Evolutionary conservation across 2,329 filamentous ascomycete genomes (phyloP), one percentile per base, ranked within the genome.

Genomic region (Anisogramma anomala): DNA sequence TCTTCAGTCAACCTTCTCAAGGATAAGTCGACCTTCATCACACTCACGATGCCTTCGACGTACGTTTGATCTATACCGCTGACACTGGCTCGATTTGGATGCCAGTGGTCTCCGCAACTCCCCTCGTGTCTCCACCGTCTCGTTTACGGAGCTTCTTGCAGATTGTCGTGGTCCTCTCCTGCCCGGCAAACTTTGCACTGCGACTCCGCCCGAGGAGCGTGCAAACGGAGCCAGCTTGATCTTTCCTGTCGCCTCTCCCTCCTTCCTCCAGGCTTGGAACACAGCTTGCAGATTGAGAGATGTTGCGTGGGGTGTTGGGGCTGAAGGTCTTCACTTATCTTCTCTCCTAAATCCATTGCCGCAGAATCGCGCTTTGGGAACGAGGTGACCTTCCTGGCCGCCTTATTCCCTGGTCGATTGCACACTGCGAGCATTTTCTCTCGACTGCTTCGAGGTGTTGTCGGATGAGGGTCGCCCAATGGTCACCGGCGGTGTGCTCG

Each of bases 161-260:
- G 79, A 82, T 85, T 84, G 81, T 84, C 74, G 77, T 76, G 72
- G 82, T 85, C 79, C 79, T 82, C 78, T 85, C 77, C 42, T 45
- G 79, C 82, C 86, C 79, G 79, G 73, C 38, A 62, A 52, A 63
- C 54, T 55, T 55, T 56, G 49, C 53, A 53, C 55, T 33, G 30
- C n/a, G 15, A 23, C 39, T 38, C 33, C 50, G 39, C 41, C 22
- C 31, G 51, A 42, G 48, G 39, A 46, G 41, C 53, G 50, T 53
- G 56, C 61, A 53, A 60, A 64, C 55, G 63, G 68, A 68, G 71
- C 78, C 80, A 86, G 82, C 82, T 87, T 82, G 82, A 87, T 83
- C 64, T 67, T 71, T 85, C 82, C 72, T 62, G 62, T 55, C 19
- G 57, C 65, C 58, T 66, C 72, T 73, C 75, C 75, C 75, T 79